Conservation (phyloP, 495 filamentous ascomycete genomes). For the Aspergillus steynii region DNA sequence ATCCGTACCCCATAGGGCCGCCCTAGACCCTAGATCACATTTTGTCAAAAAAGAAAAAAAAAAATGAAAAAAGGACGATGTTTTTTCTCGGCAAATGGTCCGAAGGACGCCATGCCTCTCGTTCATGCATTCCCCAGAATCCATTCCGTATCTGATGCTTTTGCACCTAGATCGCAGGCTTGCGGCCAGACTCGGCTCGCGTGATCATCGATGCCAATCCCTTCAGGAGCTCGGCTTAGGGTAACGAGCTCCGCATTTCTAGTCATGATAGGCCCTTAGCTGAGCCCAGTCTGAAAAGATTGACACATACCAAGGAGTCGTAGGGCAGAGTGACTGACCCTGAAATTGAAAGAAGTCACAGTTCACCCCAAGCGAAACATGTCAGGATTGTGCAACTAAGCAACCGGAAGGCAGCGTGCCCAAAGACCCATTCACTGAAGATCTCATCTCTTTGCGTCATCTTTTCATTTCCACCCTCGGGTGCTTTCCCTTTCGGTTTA, state of each 20-base stretch:
- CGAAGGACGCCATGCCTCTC: slow-evolving; percentile 14
- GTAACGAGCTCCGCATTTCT: slow-evolving; percentile 14
- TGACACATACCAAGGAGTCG: slow-evolving; percentile 7
- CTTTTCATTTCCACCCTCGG: slow-evolving; percentile 7
- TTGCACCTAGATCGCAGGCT: not conserved
- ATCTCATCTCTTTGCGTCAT: slow-evolving; percentile 22
- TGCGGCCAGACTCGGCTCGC: slow-evolving; percentile 7
- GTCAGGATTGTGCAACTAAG: slow-evolving; percentile 4
- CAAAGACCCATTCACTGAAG: slow-evolving; percentile 16
- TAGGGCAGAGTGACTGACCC: slow-evolving; percentile 9
- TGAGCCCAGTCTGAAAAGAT: slow-evolving; percentile 6
- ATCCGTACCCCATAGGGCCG: slow-evolving; percentile 8
- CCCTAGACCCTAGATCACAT: not conserved
- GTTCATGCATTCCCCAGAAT: slow-evolving; percentile 23
- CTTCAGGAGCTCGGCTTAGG: slow-evolving; percentile 12
- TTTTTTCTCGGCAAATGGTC: slow-evolving; percentile 20
- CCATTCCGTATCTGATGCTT: slow-evolving; percentile 16
- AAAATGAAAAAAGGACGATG: slow-evolving; percentile 20
- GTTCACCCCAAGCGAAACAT: not conserved
- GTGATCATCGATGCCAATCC: slow-evolving; percentile 15
- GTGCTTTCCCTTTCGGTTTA: slow-evolving; percentile 6
- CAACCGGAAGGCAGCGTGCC: not conserved
- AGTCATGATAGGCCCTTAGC: not conserved
- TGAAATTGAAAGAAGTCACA: slow-evolving; percentile 1
- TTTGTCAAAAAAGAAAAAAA: not conserved